These are phyloP conservation scores for Angophora floribunda DNA, from an alignment of 345 rosid genomes.

Conservation along the genomic window DNA sequence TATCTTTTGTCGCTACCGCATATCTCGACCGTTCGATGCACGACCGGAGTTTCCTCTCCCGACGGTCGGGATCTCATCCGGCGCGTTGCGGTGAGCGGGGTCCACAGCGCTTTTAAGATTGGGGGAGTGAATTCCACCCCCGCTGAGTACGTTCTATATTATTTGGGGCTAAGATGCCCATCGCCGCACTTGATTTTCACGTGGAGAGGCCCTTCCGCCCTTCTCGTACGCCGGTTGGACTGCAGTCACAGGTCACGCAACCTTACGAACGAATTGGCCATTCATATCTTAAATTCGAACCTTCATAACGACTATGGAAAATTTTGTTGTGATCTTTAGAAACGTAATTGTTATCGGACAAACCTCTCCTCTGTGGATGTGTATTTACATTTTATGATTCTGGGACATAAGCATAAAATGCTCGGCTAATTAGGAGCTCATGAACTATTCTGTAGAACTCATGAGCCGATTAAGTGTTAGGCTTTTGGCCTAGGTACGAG, in stretches of 20 bases:
- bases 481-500: background rate
- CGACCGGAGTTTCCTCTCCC: background rate
- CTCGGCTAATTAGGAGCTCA: background rate
- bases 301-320: background rate
- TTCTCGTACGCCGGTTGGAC: background rate
- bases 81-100: background rate
- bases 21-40: background rate
- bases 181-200: background rate
- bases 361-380: rapidly evolving
- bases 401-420: background rate
- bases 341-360: rapidly evolving
- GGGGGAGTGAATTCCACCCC: background rate
- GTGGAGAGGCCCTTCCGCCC: background rate
- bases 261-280: background rate
- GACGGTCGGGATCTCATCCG: background rate
- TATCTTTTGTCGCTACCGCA: background rate
- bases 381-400: background rate
- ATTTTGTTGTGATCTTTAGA: background rate
- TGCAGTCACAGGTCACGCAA: background rate
- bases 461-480: background rate
- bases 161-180: background rate
- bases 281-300: background rate
- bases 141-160: background rate
- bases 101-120: background rate
- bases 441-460: rapidly evolving